Evolutionary conservation across 2,329 filamentous ascomycete species (phyloP), one percentile per base, ranked within the genome.

Genomic region (Endoconidiophora polonica): DNA sequence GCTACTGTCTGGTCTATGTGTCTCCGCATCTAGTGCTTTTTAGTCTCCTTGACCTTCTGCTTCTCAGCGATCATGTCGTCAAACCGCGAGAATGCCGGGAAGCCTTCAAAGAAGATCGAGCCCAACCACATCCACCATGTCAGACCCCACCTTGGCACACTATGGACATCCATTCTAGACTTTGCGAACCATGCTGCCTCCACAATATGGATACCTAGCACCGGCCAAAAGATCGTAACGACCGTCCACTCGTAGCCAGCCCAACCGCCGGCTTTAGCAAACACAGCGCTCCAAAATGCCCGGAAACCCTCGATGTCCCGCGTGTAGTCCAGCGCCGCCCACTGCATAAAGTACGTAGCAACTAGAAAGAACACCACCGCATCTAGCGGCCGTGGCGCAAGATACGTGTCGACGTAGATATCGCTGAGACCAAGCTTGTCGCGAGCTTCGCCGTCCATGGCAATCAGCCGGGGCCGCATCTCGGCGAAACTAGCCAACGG

Each of bases 401-500:
- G 54, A 57, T 68, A 79, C 39, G 56, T 53, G 4, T 59, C 60
- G 54, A 76, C 59, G 49, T 59, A 60, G 37, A 70, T 58, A 58
- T 68, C 58, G 68, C 73, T 57, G 58, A 82, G 69, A 14, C 74
- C 77, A 10, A 94, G 74, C 1, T 65, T 72, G 29, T 66, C 57
- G 33, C 82, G 71, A 56, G 74, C 60, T 59, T 62, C 60, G 67
- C 77, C 56, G 63, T 74, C 62, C 77, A 95, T 83, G 47, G 79
- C 76, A 45, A 93, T 77, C 39, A 90, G 68, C 47, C 83, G 76
- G 44, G 73, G 68, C 48, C 86, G 78, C 7, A 79, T 73, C 52
- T 94, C 84, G 36, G 68, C 64, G 63, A 79, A 79, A 36, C 72
- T 70, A n/a, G 65, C 63, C 67, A 95, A 73, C 0, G 84, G 77